Evolutionary conservation across 257 asterid genomes (phyloP).

Genomic region (Ehretia macrophylla): DNA sequence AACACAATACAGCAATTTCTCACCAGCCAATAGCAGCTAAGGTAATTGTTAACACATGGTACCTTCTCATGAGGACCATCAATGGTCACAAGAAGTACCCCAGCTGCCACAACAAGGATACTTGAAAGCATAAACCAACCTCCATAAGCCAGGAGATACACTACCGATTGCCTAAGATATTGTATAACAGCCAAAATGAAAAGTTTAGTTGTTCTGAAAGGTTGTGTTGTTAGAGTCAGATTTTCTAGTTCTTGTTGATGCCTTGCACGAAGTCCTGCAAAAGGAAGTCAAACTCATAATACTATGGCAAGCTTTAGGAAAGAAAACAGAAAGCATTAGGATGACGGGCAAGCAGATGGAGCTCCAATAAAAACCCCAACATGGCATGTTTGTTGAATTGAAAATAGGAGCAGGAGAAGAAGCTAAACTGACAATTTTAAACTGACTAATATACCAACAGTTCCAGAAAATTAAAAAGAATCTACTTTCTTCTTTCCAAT

Average conservation of each 20-base stretch:
- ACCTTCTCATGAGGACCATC: conserved; percentile 84
- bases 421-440: too few species aligned
- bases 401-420: background rate
- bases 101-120: conserved; percentile 23
- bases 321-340: background rate
- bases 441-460: too few species aligned
- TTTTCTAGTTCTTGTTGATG: conserved; percentile 63
- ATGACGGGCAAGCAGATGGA: background rate
- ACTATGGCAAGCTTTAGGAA: background rate
- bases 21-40: conserved; percentile 4
- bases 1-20: conserved; percentile 2
- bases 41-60: conserved; percentile 1
- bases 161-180: conserved; percentile 45
- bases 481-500: too few species aligned
- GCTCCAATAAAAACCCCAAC: background rate
- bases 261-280: conserved; percentile 55
- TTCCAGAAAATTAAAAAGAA: too few species aligned
- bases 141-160: conserved; percentile 60
- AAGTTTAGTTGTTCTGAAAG: conserved; percentile 59
- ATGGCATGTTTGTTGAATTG: background rate
- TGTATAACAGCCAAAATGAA: conserved; percentile 52
- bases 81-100: conserved; percentile 37
- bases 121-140: conserved; percentile 46
- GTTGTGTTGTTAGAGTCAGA: conserved; percentile 59
- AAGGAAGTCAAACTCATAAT: conserved; percentile 16